phyloP scores from a whole-genome alignment of 495 filamentous ascomycete genomes.

The Thozetella sp. region DNA sequence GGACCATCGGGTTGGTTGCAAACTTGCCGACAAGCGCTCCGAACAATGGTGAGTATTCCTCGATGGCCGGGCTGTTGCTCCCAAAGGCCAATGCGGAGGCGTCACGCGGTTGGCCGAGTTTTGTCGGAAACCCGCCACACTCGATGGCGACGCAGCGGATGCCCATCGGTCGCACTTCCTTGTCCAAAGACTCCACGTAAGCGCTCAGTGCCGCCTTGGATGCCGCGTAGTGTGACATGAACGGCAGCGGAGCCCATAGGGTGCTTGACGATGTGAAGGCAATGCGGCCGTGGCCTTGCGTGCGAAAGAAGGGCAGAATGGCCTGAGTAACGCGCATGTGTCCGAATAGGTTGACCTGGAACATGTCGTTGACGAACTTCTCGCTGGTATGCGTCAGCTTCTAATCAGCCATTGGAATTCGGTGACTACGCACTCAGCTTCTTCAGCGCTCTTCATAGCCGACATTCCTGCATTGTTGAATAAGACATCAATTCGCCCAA shows the following conservation, averaged over 20 bases:
- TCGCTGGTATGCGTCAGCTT: conserved; percentile 15
- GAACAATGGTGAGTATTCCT: conserved; percentile 13
- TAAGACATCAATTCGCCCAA: conserved; percentile 29
- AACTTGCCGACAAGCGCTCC: conserved; percentile 17
- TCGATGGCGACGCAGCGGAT: conserved; percentile 21
- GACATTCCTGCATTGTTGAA: conserved; percentile 33
- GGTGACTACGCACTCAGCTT: conserved; percentile 17
- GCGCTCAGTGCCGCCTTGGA: conserved; percentile 47
- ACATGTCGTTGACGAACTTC: conserved; percentile 36
- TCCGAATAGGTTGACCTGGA: conserved; percentile 38
- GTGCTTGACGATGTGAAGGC: conserved; percentile 34
- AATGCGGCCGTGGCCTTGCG: conserved; percentile 9
- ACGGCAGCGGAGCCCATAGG: conserved; percentile 38
- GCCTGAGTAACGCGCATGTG: conserved; percentile 30
- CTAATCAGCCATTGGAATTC: neutral
- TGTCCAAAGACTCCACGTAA: conserved; percentile 30
- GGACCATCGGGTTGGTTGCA: conserved; percentile 11
- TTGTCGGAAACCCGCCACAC: conserved; percentile 22
- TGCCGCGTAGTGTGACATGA: conserved; percentile 40
- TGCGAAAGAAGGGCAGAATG: conserved; percentile 28
- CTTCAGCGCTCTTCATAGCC: conserved; percentile 16
- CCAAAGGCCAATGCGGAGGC: conserved; percentile 1
- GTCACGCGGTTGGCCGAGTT: conserved; percentile 19
- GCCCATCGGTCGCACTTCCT: conserved; percentile 17
- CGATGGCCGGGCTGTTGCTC: neutral